Base-by-base conservation (phyloP, 2,329 filamentous ascomycete species). In the Aspergillus udagawae region DNA sequence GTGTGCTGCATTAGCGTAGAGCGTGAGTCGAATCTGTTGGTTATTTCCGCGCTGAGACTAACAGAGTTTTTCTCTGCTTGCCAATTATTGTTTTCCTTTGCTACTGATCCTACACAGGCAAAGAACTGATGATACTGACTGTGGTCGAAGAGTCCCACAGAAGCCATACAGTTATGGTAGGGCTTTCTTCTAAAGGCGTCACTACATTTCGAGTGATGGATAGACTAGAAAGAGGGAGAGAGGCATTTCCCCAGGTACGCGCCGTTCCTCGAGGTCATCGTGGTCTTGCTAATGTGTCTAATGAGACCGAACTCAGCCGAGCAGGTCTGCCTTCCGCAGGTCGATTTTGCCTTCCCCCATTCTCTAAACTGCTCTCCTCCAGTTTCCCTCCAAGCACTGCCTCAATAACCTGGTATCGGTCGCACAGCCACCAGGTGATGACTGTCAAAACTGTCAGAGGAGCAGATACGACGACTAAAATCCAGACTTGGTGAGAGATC, bases 401-500 rank as follows among this genome's bases (percentile, higher is more conserved):
- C 28, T 45, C 41, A 49, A 27, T 41, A 21, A 47, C 21, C 25
- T 44, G 49, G 23, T 52, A 53, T 45, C 58, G 42, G 49, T 57
- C 52, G 29, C 52, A 59, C 17, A 57, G 21, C 42, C 52, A 45
- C 59, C 59, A 61, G 5, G 49, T 17, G 10, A 52, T 29, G 25
- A 57, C 17, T 28, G 58, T 57, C 4, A 56, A 35, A 14, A 38
- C 25, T 4, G 60, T 62, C 52, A 62, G 49, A 12, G 60, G 60
- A 27, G 56, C 28, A 45, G 60, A 44, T 42, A 57, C 38, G 2
- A 49, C 57, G 2, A 42, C 54, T 47, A 62, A 53, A 14, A 58
- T 58, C 60, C 58, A 60, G 14, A 58, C 55, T 32, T 58, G 27
- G 4, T 20, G 27, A 14, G 60, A 62, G 3, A 62, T 48, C n/a